A percentile compares a stretch with the other conserved stretches of the same genome.
phyloP scores from a whole-genome alignment of 2,329 filamentous ascomycete species.

The Stemphylium vesicarium region DNA sequence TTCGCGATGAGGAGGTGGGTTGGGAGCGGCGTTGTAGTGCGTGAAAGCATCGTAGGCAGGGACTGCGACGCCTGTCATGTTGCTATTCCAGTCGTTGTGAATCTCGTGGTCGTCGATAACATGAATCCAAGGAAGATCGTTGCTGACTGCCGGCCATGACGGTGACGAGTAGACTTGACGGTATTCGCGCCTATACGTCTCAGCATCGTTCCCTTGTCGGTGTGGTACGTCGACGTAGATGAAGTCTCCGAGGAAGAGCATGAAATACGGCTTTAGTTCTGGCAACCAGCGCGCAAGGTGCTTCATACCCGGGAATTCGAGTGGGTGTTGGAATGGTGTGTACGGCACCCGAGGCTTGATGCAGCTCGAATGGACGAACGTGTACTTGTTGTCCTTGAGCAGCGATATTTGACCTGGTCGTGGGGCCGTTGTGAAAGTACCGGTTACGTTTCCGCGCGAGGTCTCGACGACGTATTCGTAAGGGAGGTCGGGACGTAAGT shows the following conservation, averaged over 20 bases:
- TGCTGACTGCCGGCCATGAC: conserved; percentile 78
- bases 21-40: conserved; percentile 83
- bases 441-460: conserved; percentile 80
- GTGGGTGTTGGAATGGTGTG: conserved; percentile 78
- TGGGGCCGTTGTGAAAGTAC: conserved; percentile 80
- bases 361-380: conserved; percentile 91
- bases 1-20: conserved; percentile 73
- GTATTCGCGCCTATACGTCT: conserved; percentile 89
- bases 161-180: conserved; percentile 94
- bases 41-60: conserved; percentile 84
- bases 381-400: conserved; percentile 73
- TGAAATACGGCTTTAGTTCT: conserved; percentile 73
- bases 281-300: conserved; percentile 77
- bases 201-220: conserved; percentile 72
- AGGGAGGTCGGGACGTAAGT: conserved; percentile 71
- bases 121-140: conserved; percentile 94
- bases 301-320: conserved; percentile 80
- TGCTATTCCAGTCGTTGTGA: conserved; percentile 87
- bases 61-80: conserved; percentile 78
- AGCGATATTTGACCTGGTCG: conserved; percentile 66
- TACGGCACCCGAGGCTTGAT: conserved; percentile 93
- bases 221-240: conserved; percentile 90
- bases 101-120: conserved; percentile 98
- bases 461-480: conserved; percentile 77
- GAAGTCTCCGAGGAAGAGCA: conserved; percentile 80